A percentile compares a stretch with the other conserved stretches of the same genome.
Conservation (phyloP, 129 eudicot species). For the Flaveria ramosissima region DNA sequence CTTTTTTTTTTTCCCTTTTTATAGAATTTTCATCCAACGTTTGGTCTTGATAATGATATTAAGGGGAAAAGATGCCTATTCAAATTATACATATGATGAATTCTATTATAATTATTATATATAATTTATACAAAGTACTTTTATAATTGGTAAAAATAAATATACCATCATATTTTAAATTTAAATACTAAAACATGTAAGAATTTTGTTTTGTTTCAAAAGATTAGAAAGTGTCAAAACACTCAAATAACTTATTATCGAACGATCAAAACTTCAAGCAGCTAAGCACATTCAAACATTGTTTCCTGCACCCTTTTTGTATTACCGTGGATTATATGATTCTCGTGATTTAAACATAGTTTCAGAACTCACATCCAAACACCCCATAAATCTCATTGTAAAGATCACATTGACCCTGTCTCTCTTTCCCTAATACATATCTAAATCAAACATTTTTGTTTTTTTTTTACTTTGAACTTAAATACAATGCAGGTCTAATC, state of each 20-base stretch:
- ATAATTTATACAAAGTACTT: not conserved
- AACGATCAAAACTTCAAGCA: not conserved
- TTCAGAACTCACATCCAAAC: slow-evolving; percentile 1
- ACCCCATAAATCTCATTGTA: slow-evolving; percentile 2
- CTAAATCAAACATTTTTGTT: slow-evolving; percentile 13
- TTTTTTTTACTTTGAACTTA: not conserved
- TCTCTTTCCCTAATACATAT: not conserved
- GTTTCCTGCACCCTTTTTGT: no score
- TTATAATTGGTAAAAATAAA: not conserved
- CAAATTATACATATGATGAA: not conserved
- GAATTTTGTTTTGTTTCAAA: not conserved
- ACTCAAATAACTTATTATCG: not conserved
- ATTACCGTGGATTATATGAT: not conserved
- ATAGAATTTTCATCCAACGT: not conserved
- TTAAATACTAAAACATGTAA: not conserved
- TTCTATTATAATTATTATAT: not conserved
- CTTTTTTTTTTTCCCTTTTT: not conserved
- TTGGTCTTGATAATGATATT: not conserved
- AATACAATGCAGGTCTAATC: slow-evolving; percentile 62
- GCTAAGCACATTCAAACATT: not conserved
- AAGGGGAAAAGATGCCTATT: not conserved
- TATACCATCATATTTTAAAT: not conserved
- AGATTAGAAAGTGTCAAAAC: not conserved
- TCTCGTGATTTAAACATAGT: not conserved
- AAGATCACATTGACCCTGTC: not conserved